Evolutionary conservation across 2,329 filamentous ascomycete species (phyloP).

Genomic region (Talaromyces sp.): DNA sequence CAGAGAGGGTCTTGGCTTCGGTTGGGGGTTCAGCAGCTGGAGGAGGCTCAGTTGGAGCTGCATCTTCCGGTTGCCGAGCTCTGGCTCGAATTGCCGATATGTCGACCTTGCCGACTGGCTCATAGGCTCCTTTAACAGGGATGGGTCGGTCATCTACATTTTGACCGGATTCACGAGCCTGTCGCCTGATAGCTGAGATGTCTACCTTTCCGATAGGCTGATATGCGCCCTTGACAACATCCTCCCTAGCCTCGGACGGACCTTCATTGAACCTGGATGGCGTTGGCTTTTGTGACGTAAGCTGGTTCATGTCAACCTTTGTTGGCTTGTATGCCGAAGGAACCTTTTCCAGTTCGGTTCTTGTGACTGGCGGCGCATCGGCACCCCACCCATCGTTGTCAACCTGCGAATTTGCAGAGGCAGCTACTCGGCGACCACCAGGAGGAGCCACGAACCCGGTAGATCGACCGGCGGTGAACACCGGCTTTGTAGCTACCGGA

Average conservation of each 20-base stretch:
- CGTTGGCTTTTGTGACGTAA: constrained; percentile 68
- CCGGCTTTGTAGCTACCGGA: constrained; percentile 79
- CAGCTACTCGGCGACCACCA: constrained; percentile 52
- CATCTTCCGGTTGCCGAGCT: constrained; percentile 66
- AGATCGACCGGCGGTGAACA: constrained; percentile 72
- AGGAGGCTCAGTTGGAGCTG: constrained; percentile 40
- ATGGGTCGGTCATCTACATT: constrained; percentile 71
- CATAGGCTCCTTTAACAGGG: constrained; percentile 85
- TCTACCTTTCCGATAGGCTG: constrained; percentile 97
- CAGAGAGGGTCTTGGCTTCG: constrained; percentile 63
- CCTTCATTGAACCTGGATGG: constrained; percentile 30
- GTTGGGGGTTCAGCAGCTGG: constrained; percentile 44
- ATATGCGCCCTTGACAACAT: constrained; percentile 80
- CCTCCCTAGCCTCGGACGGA: constrained; percentile 37
- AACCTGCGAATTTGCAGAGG: constrained; percentile 49
- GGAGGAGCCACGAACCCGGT: constrained; percentile 62
- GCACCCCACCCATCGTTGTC: constrained; percentile 91
- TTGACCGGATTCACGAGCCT: constrained; percentile 59
- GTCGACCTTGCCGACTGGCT: constrained; percentile 93
- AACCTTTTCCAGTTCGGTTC: constrained; percentile 87
- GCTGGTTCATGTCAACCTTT: constrained; percentile 86
- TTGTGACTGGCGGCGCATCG: constrained; percentile 86
- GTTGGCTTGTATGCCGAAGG: constrained; percentile 89
- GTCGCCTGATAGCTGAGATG: constrained; percentile 78
- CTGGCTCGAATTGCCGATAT: constrained; percentile 88